A percentile compares a stretch with the other conserved stretches of the same genome.
Conservation (phyloP, 208 protist species). For the Trypanosomatidae sp. region DNA sequence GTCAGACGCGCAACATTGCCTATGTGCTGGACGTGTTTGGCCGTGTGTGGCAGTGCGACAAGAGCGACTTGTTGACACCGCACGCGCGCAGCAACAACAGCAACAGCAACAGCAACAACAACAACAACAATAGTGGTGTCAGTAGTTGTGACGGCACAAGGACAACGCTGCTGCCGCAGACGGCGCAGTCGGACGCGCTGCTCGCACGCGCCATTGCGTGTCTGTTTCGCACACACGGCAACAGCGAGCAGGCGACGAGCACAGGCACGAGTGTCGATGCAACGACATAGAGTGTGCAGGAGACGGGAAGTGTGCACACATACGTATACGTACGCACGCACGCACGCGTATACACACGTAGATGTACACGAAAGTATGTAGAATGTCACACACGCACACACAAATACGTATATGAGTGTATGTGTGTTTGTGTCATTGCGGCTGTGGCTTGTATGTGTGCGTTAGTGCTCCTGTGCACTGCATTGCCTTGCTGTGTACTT, state of each 20-base stretch:
- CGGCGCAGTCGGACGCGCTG: background rate
- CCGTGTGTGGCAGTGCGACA: too few relatives aligned
- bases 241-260: background rate
- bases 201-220: background rate
- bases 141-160: constrained; percentile 3
- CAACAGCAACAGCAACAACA: too few relatives aligned
- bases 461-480: background rate
- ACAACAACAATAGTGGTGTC: too few relatives aligned
- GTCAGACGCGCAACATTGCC: constrained; percentile 49
- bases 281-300: background rate
- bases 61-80: too few relatives aligned
- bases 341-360: background rate
- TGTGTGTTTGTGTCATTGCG: background rate
- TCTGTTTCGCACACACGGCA: too few relatives aligned
- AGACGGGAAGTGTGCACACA: background rate
- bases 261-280: background rate
- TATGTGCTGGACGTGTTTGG: constrained; percentile 51
- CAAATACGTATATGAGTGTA: background rate
- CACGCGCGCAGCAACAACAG: too few relatives aligned
- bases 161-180: constrained; percentile 8
- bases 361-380: background rate
- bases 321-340: background rate
- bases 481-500: background rate
- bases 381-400: constrained; percentile 1
- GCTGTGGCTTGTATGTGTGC: background rate